These are phyloP conservation scores for Senna siamea DNA, from an alignment of 306 rosid genomes.

Conservation along the genomic window DNA sequence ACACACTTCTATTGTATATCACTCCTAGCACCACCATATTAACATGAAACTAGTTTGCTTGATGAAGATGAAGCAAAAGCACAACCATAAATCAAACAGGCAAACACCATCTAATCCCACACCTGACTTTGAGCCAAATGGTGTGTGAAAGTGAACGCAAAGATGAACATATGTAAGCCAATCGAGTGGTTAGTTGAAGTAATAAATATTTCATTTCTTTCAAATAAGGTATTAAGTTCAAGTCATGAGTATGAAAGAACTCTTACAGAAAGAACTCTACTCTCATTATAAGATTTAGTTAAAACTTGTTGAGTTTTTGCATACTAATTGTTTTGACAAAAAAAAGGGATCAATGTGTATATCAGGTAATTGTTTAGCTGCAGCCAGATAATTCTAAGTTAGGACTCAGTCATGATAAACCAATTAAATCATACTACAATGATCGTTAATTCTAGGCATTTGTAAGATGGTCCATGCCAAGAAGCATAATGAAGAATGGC, in stretches of 20 bases:
- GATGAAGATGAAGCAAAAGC: not conserved
- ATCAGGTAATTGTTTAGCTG: not conserved
- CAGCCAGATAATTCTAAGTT: slow-evolving; percentile 4
- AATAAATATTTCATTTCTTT: too few relatives aligned
- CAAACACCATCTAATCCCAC: not conserved
- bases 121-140: not conserved
- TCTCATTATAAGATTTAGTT: too few relatives aligned
- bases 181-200: too few relatives aligned
- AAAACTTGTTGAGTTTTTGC: too few relatives aligned
- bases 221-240: too few relatives aligned
- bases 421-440: slow-evolving; percentile 15
- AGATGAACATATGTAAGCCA: too few relatives aligned
- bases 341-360: too few relatives aligned
- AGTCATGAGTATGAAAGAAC: too few relatives aligned
- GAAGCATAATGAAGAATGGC: slow-evolving; percentile 8
- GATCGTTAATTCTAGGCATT: not conserved
- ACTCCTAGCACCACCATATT: not conserved
- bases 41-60: too few relatives aligned
- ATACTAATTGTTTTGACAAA: too few relatives aligned
- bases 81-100: not conserved
- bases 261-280: too few relatives aligned
- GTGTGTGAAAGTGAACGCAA: not conserved
- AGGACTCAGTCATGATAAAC: not conserved
- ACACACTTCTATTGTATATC: not conserved
- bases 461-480: slow-evolving; percentile 21